A percentile compares a stretch with the other conserved stretches of the same genome.
Evolutionary conservation across 1,139 yeast species (phyloP).

Genomic region (Pichia sp.): DNA sequence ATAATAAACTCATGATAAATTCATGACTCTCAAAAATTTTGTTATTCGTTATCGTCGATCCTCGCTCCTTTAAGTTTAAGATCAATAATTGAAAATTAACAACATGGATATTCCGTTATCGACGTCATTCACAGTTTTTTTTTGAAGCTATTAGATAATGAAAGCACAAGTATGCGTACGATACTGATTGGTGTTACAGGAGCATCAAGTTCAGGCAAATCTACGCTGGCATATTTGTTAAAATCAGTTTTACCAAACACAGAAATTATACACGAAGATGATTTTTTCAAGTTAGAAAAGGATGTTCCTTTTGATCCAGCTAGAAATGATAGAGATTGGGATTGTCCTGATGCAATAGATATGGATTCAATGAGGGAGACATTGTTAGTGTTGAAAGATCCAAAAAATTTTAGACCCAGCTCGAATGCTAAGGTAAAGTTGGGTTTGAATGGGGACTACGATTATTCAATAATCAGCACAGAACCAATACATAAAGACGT

Average conservation of each 20-base stretch:
- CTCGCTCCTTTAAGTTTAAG: too few species aligned
- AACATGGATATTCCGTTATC: too few species aligned
- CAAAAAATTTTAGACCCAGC: background rate
- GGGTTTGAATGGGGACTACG: constrained; percentile 1
- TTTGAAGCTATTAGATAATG: too few species aligned
- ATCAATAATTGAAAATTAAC: too few species aligned
- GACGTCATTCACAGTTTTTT: too few species aligned
- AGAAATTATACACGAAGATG: constrained; percentile 74
- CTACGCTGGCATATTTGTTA: constrained; percentile 44
- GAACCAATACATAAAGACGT: constrained; percentile 16
- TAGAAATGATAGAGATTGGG: constrained; percentile 75
- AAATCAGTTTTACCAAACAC: constrained; percentile 42
- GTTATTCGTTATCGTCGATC: too few species aligned
- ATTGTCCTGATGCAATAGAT: constrained; percentile 80
- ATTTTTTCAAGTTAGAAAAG: constrained; percentile 65
- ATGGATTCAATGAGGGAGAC: constrained; percentile 40
- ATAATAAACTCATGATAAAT: too few species aligned
- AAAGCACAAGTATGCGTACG: too few species aligned
- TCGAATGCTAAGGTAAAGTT: constrained; percentile 1
- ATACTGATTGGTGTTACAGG: constrained; percentile 68
- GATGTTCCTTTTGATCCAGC: constrained; percentile 59
- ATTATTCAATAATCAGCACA: constrained; percentile 8
- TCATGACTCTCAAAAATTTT: too few species aligned
- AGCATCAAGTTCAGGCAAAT: constrained; percentile 88
- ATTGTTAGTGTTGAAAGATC: constrained; percentile 4